Evolutionary conservation across 2,329 filamentous ascomycete genomes (phyloP).

Genomic region (Monilinia aucupariae): DNA sequence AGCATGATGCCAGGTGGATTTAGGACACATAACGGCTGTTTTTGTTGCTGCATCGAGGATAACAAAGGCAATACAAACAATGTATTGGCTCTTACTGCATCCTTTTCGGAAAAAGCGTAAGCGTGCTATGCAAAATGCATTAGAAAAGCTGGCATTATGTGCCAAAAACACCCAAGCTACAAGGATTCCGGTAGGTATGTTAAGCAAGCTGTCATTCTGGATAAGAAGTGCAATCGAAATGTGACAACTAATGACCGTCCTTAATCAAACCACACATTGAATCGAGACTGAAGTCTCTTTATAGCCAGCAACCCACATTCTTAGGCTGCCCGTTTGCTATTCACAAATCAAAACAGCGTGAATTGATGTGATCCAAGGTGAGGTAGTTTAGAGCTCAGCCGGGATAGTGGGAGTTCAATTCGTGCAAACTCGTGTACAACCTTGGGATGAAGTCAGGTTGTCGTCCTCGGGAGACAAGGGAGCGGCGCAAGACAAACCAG

Average conservation of each 20-base stretch:
- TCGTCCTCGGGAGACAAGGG: neutral
- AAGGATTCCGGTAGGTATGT: neutral
- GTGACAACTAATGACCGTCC: neutral
- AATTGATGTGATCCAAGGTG: neutral
- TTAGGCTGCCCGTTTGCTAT: too few relatives aligned
- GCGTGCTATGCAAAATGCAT: neutral
- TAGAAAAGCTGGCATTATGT: neutral
- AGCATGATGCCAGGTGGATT: neutral
- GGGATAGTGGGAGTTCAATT: neutral
- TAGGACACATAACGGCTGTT: neutral
- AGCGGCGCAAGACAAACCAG: neutral
- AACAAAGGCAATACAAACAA: too few relatives aligned
- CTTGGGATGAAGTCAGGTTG: neutral
- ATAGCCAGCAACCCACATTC: neutral
- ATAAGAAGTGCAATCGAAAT: neutral
- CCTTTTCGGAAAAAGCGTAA: neutral
- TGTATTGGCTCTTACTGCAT: neutral
- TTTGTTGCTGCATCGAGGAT: too few relatives aligned
- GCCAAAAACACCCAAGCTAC: neutral
- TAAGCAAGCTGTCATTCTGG: neutral
- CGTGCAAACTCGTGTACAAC: neutral
- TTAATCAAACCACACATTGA: neutral
- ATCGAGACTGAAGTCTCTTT: neutral
- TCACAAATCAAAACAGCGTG: neutral
- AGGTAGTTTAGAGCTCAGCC: neutral